phyloP scores from a whole-genome alignment of 306 rosid genomes.

The Pachyrhizus erosus region DNA sequence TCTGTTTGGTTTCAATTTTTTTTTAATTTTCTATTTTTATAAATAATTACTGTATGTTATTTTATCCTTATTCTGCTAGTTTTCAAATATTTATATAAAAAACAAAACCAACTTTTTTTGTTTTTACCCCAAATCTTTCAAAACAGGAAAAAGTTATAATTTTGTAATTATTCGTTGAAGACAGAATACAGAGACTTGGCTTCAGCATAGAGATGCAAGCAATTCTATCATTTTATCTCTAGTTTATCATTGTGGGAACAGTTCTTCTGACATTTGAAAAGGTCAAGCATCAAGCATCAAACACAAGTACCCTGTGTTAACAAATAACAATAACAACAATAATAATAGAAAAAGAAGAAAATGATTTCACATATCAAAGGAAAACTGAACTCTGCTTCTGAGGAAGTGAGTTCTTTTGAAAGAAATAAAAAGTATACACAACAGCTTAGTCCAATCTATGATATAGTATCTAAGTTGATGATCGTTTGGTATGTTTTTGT shows the following conservation, averaged over 20 bases:
- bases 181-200: neutral
- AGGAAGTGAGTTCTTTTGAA: neutral
- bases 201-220: neutral
- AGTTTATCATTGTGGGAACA: neutral
- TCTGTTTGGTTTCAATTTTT: neutral
- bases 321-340: neutral
- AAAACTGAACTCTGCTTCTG: neutral
- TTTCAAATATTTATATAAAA: neutral
- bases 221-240: neutral
- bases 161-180: neutral
- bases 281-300: constrained; percentile 12
- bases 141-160: neutral
- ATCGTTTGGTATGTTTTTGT: neutral
- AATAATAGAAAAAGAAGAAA: neutral
- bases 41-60: neutral
- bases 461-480: neutral
- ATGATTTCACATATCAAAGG: neutral
- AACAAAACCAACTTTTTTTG: neutral
- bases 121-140: neutral
- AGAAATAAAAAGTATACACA: neutral
- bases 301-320: neutral
- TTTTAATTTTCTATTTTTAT: too few relatives aligned
- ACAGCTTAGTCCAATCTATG: neutral
- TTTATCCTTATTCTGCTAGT: neutral
- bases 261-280: neutral